Percentiles rank a stretch among this genome's conserved stretches.
phyloP scores from a whole-genome alignment of 2,329 filamentous ascomycete species.

The Thelonectria rubi region DNA sequence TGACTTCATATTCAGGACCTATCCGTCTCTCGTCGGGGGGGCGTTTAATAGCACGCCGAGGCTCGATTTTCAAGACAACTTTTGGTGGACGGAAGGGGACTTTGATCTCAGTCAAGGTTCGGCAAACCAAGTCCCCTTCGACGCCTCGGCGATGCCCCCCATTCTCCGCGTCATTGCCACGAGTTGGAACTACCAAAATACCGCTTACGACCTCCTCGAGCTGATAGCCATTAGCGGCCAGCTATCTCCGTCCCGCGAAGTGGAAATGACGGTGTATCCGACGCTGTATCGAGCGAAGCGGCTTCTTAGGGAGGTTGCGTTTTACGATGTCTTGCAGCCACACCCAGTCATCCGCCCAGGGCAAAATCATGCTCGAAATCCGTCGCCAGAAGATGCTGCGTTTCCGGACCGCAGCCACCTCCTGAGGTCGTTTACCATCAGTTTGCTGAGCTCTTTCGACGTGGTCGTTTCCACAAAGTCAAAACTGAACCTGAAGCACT shows the following conservation, averaged over 20 bases:
- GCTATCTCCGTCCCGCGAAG: constrained; percentile 58
- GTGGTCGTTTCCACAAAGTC: constrained; percentile 51
- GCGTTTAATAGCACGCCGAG: constrained; percentile 54
- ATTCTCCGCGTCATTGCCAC: constrained; percentile 60
- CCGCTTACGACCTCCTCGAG: constrained; percentile 62
- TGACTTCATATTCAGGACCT: constrained; percentile 59
- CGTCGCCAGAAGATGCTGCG: constrained; percentile 55
- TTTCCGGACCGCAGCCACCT: constrained; percentile 57
- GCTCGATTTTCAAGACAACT: constrained; percentile 64
- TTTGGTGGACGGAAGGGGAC: constrained; percentile 65
- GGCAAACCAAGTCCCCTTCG: constrained; percentile 24
- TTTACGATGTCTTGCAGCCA: constrained; percentile 62
- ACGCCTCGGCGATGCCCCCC: constrained; percentile 55
- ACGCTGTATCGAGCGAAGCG: constrained; percentile 63
- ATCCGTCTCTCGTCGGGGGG: constrained; percentile 52
- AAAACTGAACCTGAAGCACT: constrained; percentile 54
- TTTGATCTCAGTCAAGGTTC: constrained; percentile 46
- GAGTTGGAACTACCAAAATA: constrained; percentile 60
- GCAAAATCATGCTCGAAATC: constrained; percentile 35
- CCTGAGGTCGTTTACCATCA: constrained; percentile 59
- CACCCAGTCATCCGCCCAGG: constrained; percentile 54
- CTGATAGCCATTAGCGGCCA: constrained; percentile 61
- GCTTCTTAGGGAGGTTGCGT: constrained; percentile 63
- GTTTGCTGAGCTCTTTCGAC: constrained; percentile 65
- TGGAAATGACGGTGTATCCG: constrained; percentile 60